Base-by-base conservation (phyloP, 192 early-diverging fungal species). In the Mortierella hygrophila region DNA sequence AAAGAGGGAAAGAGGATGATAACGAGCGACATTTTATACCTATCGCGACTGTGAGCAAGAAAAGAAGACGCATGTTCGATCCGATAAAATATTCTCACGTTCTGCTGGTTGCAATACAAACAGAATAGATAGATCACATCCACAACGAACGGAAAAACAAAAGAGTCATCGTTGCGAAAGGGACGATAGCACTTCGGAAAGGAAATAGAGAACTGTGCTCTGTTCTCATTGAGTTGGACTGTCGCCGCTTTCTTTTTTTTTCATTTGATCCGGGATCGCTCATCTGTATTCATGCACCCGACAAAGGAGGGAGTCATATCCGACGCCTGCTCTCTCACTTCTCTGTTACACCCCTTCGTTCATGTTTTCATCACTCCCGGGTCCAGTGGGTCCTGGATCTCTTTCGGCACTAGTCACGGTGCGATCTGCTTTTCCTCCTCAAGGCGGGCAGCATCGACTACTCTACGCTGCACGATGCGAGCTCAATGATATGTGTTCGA, bases 201-300 rank as follows among this genome's bases (percentile, higher is more conserved):
- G 29, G 29, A 23, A 65, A 65, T 32, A 32, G 9, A 65, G 3
- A 32, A 32, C 44, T 2, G 11, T 29, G 11, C 26, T 65, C 29
- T 26, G n/a, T 18, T 57, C 55, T 57, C 8, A 5, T 65, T 11
- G 29, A 32, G 60, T 15, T 3, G 60, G 29, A 32, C 60, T 15
- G 60, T 26, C 60, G 60, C 60, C 60, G 60, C n/a, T 60, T 29
- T 32, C 26, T 26, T 60, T 29, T 32, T 29, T 13, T 13, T 3
- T 32, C 60, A 13, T 65, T 65, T 35, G 60, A 65, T 65, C 60
- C 60, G 60, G 60, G 60, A 65, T 65, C 60, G 60, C 60, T 65
- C 60, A 65, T 65, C 26, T 32, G 11, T 16, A 52, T 20, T 52
- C 16, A 26, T 35, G 29, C 60, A 15, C 29, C 29, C 60, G 60